phyloP scores from a whole-genome alignment of 768 basidiomycete species.

The Tulasnella sp. region DNA sequence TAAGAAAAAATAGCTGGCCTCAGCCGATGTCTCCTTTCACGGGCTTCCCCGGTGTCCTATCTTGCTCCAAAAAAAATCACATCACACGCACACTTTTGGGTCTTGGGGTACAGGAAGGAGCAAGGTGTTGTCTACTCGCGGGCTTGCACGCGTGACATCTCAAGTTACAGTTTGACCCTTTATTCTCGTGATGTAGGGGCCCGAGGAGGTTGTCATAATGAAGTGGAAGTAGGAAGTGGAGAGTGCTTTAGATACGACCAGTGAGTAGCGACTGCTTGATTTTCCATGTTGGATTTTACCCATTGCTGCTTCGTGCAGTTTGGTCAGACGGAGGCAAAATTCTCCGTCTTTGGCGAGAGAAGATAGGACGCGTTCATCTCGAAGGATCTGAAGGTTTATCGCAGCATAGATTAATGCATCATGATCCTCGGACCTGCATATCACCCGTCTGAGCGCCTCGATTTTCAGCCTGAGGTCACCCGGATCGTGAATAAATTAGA shows the following conservation, averaged over 20 bases:
- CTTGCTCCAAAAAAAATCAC: too few relatives aligned
- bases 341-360: not conserved
- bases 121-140: too few relatives aligned
- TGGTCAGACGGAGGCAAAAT: not conserved
- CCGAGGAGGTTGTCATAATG: not conserved
- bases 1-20: too few relatives aligned
- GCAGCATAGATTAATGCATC: not conserved
- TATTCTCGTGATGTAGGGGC: not conserved
- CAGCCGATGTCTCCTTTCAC: too few relatives aligned
- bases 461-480: not conserved
- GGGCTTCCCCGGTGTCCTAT: too few relatives aligned
- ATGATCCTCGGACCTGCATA: not conserved
- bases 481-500: not conserved
- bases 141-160: too few relatives aligned
- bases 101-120: too few relatives aligned
- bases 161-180: too few relatives aligned
- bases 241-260: not conserved
- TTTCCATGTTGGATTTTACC: not conserved
- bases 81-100: too few relatives aligned
- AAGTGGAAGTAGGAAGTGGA: not conserved
- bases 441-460: not conserved
- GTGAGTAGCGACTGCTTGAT: too few relatives aligned
- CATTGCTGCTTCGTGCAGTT: not conserved
- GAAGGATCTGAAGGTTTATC: not conserved
- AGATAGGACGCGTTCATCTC: not conserved